Percentiles rank a stretch among this genome's conserved stretches.
phyloP scores from a whole-genome alignment of 345 rosid genomes.

The Acer yangbiense region DNA sequence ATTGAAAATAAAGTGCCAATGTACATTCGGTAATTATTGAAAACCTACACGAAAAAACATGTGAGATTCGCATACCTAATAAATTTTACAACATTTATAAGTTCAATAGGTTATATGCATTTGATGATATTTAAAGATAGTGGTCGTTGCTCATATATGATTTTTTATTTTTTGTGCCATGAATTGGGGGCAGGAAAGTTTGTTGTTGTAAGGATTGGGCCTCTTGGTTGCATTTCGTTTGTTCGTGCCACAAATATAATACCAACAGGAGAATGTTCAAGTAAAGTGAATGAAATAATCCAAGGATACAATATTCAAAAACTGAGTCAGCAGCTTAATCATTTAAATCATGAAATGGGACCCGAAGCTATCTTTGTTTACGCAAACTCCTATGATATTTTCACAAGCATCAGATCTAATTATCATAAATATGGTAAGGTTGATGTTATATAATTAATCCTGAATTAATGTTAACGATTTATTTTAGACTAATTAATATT shows the following conservation, averaged over 20 bases:
- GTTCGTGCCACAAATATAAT: conserved; percentile 45
- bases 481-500: not conserved
- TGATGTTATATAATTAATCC: not conserved
- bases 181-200: conserved; percentile 53
- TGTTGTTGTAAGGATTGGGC: conserved; percentile 54
- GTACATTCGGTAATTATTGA: too few species aligned
- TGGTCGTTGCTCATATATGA: too few species aligned
- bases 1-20: too few species aligned
- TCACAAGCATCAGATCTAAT: conserved; percentile 37
- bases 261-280: conserved; percentile 46
- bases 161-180: conserved; percentile 19
- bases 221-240: conserved; percentile 75
- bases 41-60: too few species aligned
- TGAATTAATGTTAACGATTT: not conserved
- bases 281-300: conserved; percentile 41
- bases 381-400: conserved; percentile 48
- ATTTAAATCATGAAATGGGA: conserved; percentile 35
- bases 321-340: conserved; percentile 30
- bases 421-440: conserved; percentile 47
- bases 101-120: too few species aligned
- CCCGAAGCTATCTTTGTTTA: conserved; percentile 45
- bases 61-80: too few species aligned
- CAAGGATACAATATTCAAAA: conserved; percentile 42
- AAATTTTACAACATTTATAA: too few species aligned
- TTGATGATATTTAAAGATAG: too few species aligned